phyloP scores from a whole-genome alignment of 1,284 basidiomycete genomes.

The Violaceomyces palustris region DNA sequence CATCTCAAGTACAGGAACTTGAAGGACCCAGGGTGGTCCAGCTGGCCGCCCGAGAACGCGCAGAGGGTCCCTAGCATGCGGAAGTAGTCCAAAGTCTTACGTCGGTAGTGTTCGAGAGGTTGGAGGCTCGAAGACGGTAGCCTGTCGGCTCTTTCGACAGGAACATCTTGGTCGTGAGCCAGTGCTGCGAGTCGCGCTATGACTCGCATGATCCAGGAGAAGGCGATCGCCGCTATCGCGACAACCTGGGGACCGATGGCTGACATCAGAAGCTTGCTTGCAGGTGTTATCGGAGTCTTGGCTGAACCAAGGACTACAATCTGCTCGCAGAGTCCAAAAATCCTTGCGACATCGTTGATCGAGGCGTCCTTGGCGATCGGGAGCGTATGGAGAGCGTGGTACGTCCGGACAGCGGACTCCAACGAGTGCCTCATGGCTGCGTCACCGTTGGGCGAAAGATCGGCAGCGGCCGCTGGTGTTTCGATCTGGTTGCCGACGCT shows the following conservation, averaged over 20 bases:
- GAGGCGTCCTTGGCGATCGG: slow-evolving; percentile 12
- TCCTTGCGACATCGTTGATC: slow-evolving; percentile 10
- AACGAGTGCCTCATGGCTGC: slow-evolving; percentile 19
- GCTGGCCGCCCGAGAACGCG: slow-evolving; percentile 14
- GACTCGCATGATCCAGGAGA: slow-evolving; percentile 15
- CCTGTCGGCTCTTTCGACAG: not conserved
- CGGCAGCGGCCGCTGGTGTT: not conserved
- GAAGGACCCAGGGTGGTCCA: slow-evolving; percentile 4
- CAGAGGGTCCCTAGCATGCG: slow-evolving; percentile 25
- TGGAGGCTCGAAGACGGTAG: not conserved
- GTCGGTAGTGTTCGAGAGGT: slow-evolving; percentile 19
- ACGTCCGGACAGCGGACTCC: slow-evolving; percentile 12
- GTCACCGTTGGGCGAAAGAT: slow-evolving; percentile 1
- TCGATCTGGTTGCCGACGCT: slow-evolving; percentile 15
- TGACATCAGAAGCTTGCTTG: slow-evolving; percentile 19
- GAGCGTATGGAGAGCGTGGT: slow-evolving; percentile 21
- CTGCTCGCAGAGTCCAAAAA: slow-evolving; percentile 16
- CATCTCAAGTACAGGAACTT: slow-evolving; percentile 15
- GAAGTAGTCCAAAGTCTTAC: slow-evolving; percentile 25
- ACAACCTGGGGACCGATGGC: slow-evolving; percentile 23
- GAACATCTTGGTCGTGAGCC: not conserved
- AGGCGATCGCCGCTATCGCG: slow-evolving; percentile 12
- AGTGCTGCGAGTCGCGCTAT: slow-evolving; percentile 10
- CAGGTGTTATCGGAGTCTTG: slow-evolving; percentile 19
- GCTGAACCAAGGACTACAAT: slow-evolving; percentile 19